phyloP scores from a whole-genome alignment of 805 yeast species.

The Spathaspora arborariae region DNA sequence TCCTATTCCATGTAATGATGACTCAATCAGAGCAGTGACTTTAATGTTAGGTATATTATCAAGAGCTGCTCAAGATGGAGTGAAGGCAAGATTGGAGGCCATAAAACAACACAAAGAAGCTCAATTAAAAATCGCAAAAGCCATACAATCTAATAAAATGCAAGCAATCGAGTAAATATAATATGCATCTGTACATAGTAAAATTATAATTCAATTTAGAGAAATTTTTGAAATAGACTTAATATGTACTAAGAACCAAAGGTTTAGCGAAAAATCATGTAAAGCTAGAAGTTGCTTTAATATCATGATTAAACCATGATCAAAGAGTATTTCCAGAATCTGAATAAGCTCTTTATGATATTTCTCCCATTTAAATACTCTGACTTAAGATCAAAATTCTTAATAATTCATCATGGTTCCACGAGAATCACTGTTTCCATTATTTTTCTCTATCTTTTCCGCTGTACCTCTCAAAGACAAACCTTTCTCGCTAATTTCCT shows the following conservation, averaged over 20 bases:
- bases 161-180: neutral
- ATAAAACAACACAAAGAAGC: constrained; percentile 8
- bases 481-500: constrained; percentile 22
- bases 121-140: neutral
- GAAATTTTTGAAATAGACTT: neutral
- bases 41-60: constrained; percentile 80
- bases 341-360: too few relatives aligned
- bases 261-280: too few relatives aligned
- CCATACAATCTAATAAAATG: neutral
- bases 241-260: too few relatives aligned
- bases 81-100: constrained; percentile 46
- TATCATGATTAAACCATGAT: too few relatives aligned
- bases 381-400: too few relatives aligned
- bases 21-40: constrained; percentile 75
- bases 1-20: constrained; percentile 96
- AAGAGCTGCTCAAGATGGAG: constrained; percentile 80
- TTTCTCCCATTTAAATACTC: too few relatives aligned
- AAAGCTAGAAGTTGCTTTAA: too few relatives aligned
- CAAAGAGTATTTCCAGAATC: too few relatives aligned
- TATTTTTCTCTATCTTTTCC: neutral
- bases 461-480: constrained; percentile 8
- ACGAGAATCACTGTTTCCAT: neutral
- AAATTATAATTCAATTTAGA: neutral
- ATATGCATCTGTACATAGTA: constrained; percentile 2
- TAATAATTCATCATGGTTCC: constrained; percentile 7